Conservation (phyloP, 1,139 yeast species). For the Wickerhamomyces sp. region DNA sequence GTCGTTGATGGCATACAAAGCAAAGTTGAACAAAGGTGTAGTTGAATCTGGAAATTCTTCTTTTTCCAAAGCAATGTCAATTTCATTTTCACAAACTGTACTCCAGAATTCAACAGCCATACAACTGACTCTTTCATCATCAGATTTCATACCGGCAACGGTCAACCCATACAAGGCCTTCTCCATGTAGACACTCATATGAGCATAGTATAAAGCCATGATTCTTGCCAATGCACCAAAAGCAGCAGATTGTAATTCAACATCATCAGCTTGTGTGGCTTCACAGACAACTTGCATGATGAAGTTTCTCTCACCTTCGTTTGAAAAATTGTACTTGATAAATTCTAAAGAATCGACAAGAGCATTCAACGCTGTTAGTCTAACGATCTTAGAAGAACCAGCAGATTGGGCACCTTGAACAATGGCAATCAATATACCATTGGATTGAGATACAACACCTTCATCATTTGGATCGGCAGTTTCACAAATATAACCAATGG, state of each 20-base stretch:
- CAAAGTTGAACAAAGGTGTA: slow-evolving; percentile 58
- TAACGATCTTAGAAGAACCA: slow-evolving; percentile 69
- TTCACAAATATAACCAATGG: slow-evolving; percentile 96
- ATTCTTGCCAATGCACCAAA: slow-evolving; percentile 93
- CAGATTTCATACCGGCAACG: slow-evolving; percentile 84
- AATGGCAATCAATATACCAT: slow-evolving; percentile 89
- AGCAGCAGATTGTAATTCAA: slow-evolving; percentile 86
- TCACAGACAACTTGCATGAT: slow-evolving; percentile 99
- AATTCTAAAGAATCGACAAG: slow-evolving; percentile 88
- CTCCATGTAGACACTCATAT: slow-evolving; percentile 95
- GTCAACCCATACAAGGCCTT: slow-evolving; percentile 90
- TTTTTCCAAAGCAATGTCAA: slow-evolving; percentile 66
- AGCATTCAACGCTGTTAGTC: slow-evolving; percentile 89
- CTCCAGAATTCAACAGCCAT: slow-evolving; percentile 99
- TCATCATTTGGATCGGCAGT: slow-evolving; percentile 83
- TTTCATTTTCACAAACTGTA: slow-evolving; percentile 94
- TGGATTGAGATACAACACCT: slow-evolving; percentile 76
- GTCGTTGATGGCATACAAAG: slow-evolving; percentile 74
- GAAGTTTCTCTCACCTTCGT: slow-evolving; percentile 92
- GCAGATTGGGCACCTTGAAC: slow-evolving; percentile 91
- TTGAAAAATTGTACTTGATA: slow-evolving; percentile 79
- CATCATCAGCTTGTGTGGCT: slow-evolving; percentile 85
- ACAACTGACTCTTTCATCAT: slow-evolving; percentile 83
- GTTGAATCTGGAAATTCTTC: slow-evolving; percentile 51
- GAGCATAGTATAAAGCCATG: slow-evolving; percentile 82